Percentiles rank a stretch among this genome's conserved stretches.
phyloP scores from a whole-genome alignment of 768 basidiomycete species.

The Cystofilobasidium bisporidii region DNA sequence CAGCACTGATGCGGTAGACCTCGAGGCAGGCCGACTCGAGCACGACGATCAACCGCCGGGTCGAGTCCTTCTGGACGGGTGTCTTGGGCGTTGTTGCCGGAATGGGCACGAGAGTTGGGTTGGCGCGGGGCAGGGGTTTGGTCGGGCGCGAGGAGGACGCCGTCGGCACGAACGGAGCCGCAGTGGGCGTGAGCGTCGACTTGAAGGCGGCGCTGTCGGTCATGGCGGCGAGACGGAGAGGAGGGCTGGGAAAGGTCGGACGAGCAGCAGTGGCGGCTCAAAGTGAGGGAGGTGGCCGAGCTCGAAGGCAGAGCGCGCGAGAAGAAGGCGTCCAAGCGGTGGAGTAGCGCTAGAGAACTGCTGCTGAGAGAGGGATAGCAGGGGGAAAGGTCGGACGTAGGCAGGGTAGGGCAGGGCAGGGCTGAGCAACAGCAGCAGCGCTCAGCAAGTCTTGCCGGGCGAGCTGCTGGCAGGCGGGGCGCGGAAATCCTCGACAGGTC shows the following conservation, averaged over 20 bases:
- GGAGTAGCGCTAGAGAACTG: too few species aligned
- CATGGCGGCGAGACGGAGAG: neutral
- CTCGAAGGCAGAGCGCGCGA: too few species aligned
- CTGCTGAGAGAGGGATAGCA: too few species aligned
- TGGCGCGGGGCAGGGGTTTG: constrained; percentile 56
- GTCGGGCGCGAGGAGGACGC: constrained; percentile 19
- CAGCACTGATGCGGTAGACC: constrained; percentile 73
- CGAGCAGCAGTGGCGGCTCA: neutral
- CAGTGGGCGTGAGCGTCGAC: constrained; percentile 7
- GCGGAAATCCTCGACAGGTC: too few species aligned
- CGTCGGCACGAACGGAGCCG: constrained; percentile 5
- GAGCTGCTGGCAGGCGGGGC: too few species aligned
- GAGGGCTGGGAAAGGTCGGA: neutral
- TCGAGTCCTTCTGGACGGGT: constrained; percentile 43
- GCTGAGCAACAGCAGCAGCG: too few species aligned
- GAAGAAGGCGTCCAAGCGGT: too few species aligned
- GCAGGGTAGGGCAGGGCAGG: too few species aligned
- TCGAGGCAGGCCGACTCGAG: constrained; percentile 92
- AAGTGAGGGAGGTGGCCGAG: too few species aligned
- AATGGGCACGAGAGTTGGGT: constrained; percentile 71
- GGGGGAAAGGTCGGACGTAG: too few species aligned
- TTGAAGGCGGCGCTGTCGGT: neutral
- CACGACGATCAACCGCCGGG: constrained; percentile 71
- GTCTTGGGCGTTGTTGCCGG: constrained; percentile 61
- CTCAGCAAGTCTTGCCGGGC: too few species aligned